Evolutionary conservation across 805 yeast genomes (phyloP), one percentile per base, ranked within the genome.

Genomic region (Torulaspora microellipsoides): DNA sequence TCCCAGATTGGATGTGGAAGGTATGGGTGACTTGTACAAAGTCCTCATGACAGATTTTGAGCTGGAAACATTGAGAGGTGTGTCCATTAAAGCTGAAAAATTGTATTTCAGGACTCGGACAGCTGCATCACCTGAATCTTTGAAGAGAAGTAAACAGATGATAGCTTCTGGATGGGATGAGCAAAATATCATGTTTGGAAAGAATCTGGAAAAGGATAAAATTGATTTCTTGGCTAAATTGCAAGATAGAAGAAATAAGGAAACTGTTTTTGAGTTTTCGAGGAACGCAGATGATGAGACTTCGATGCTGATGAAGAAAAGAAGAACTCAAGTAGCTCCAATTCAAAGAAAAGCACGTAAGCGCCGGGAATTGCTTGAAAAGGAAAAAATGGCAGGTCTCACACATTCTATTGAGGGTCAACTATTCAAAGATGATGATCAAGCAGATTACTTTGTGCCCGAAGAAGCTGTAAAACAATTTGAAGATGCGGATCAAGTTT

Each of bases 191-290:
- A 62, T 85, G 42, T 86, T 89, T 60, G 95, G 95, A 15, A 74
- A 77, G 27, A 87, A 87, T 58, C 62, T 74, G 42, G 95, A 86
- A 54, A 74, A 73, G 50, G 93, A 85, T 53, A 86, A 85, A 60
- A 73, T 83, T 20, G 74, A 66, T 33, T 82, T 93, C 56, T 72
- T 93, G 51, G 85, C 79, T 4, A 80, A 80, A 55, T 69, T 93
- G 47, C 78, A 79, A 47, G 76, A 85, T 53, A 73, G 96, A 59
- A 64, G 71, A 34, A 71, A 79, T 39, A 83, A 86, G 56, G 98
- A 93, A 61, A 93, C 99, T 0, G 97, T 93, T 3, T 93, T 93
- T 62, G 99, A 93, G 65, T 84, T 89, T 65, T 77, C 81, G 48
- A 78, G 81, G 56, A 70, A 73, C 40, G 75, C 72, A 39, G 86